Base-by-base conservation (phyloP, 1,284 basidiomycete genomes). In the Sporisorium scitamineum region DNA sequence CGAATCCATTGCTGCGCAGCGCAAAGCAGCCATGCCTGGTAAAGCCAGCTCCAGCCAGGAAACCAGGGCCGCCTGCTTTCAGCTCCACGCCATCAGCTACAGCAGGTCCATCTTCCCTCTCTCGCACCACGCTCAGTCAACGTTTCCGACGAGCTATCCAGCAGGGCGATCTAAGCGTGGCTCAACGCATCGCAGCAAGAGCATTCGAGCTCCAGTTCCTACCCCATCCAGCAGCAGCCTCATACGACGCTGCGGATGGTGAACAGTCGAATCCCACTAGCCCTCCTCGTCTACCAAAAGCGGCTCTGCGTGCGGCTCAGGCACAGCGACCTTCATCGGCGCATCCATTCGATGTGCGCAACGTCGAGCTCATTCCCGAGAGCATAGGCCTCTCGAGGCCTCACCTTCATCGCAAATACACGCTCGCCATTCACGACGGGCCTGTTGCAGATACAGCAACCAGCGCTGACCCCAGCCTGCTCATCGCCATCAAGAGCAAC, bases 121-220 rank as follows among this genome's bases (percentile, higher is more conserved):
- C 63, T 16, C 52, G 58, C 5, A 78, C 71, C n/a, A 64, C 71
- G 3, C 57, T 81, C 22, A 68, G 75, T 22, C 78, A 80, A 54
- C 74, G 79, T 3, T 81, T 81, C 42, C 54, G 78, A 20, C 57
- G 76, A 3, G 78, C 79, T 4, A 63, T 81, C 32, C 76, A 78
- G 26, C 57, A 74, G 22, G 64, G 68, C 45, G 78, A 81, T 47
- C 69, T 81, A 8, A 22, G 54, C 24, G 31, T 59, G 4, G 79
- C 79, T 8, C 63, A 66, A 53, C 63, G 70, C 9, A 63, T 81
- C 14, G 65, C 71, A 14, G 68, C 61, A 1, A 51, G 62, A 29
- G 72, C 73, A 5, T 64, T 70, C 27, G 64, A 74, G 31, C 60
- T 69, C 1, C 70, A 75, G 22, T 39, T 51, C 16, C 42, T 54